Percentiles rank a stretch among this genome's conserved stretches.
Evolutionary conservation across 805 yeast species (phyloP).

Genomic region (Ascoidea asiatica): DNA sequence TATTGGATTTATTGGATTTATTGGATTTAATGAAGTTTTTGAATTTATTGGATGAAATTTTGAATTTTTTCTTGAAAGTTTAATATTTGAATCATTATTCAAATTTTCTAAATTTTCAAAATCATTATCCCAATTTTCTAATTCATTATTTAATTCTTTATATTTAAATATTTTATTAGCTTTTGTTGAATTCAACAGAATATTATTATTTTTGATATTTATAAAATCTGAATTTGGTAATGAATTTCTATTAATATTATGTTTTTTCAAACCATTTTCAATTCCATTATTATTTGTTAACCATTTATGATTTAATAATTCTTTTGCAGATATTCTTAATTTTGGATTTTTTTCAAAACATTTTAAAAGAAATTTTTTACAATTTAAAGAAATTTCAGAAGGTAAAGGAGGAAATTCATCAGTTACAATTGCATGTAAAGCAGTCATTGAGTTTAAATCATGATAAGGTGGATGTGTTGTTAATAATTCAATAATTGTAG

Average conservation of each 20-base stretch:
- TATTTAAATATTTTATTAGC: constrained; percentile 3
- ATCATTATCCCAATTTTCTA: constrained; percentile 9
- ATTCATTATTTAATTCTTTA: constrained; percentile 4
- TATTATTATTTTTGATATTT: background rate
- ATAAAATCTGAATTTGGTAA: background rate
- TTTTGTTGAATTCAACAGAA: background rate
- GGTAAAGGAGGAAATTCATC: constrained; percentile 66
- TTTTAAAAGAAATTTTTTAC: constrained; percentile 43
- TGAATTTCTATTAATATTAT: background rate
- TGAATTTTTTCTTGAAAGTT: background rate
- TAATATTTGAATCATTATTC: too few species aligned
- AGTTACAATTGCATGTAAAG: constrained; percentile 71
- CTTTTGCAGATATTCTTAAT: constrained; percentile 39
- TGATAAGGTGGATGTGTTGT: constrained; percentile 85
- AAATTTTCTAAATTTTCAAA: constrained; percentile 3
- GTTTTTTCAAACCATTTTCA: background rate
- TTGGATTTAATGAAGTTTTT: background rate
- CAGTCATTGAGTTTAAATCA: constrained; percentile 61
- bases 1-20: background rate
- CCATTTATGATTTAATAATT: constrained; percentile 53
- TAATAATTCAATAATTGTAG: constrained; percentile 80
- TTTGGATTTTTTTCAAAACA: constrained; percentile 65
- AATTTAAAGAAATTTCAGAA: constrained; percentile 25
- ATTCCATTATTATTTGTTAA: constrained; percentile 14
- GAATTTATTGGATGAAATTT: background rate